Base-by-base conservation (phyloP, 257 asterid species). In the Ophiorrhiza pumila region DNA sequence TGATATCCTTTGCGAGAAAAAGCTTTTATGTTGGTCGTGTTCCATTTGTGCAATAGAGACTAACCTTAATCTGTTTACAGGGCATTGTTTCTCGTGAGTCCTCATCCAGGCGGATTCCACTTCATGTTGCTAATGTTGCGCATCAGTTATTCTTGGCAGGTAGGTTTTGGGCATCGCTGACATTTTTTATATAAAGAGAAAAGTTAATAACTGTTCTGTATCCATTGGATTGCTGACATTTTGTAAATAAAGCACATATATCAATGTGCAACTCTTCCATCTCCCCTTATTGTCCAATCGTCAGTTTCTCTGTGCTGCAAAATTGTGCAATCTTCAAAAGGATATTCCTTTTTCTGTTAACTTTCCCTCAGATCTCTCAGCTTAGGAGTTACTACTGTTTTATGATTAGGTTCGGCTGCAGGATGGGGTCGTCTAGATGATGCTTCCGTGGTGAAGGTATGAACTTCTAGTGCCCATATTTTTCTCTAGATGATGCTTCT, bases 351-450 rank as follows among this genome's bases (percentile, higher is more conserved):
- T 25, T 41, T 15, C 50, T 46, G 42, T 57, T 52, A 52, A 56
- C 2, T 34, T 69, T 52, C 34, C 53, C 22, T 56, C 39, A 29
- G 15, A 56, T 58, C n/a, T 63, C 71, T 57, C 50, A 29, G 35
- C n/a, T 57, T 27, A n/a, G 23, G 27, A 49, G 9, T 52, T 70
- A 18, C 32, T 2, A 35, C 39, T 75, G 60, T 79, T 70, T 71
- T 61, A n/a, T 84, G 76, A 64, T 71, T 85, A 94, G 99, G 99
- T 81, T 94, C 99, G 34, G 97, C 99, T 76, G 93, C 97, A 75
- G 99, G 99, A 77, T 94, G 99, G 99, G 99, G 99, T 35, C 89
- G 91, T 67, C 80, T 94, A 61, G 99, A 94, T 78, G 99, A 94
- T 88, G 83, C 97, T 58, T 91, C 91, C 60, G 97, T 94, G 67